phyloP scores from a whole-genome alignment of 2,329 filamentous ascomycete species.

The Fusarium acutatum region DNA sequence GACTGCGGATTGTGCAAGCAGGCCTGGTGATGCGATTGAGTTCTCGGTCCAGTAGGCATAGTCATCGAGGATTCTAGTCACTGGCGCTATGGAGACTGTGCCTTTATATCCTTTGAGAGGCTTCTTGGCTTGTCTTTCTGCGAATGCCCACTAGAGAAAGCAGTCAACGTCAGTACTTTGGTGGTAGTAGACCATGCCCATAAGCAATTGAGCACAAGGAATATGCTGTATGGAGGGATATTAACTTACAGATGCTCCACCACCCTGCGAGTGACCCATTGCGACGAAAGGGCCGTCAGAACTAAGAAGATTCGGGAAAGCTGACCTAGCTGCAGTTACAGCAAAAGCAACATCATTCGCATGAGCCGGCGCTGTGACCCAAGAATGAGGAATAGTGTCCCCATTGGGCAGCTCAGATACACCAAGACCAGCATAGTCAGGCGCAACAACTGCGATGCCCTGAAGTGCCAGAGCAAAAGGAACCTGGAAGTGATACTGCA shows the following conservation, averaged over 20 bases:
- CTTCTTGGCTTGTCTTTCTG: constrained; percentile 17
- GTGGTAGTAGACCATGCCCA: rapidly evolving
- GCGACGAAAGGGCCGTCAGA: neutral
- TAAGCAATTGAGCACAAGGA: neutral
- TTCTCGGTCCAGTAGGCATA: constrained; percentile 7
- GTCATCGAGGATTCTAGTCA: constrained; percentile 18
- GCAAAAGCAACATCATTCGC: constrained; percentile 27
- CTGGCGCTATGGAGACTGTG: constrained; percentile 18
- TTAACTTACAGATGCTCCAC: neutral
- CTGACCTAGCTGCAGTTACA: constrained; percentile 16
- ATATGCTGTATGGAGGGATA: neutral
- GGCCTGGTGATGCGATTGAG: neutral
- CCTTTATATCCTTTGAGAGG: constrained; percentile 23
- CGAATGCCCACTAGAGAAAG: constrained; percentile 11
- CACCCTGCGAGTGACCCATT: neutral
- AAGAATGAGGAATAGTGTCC: constrained; percentile 18
- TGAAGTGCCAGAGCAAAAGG: constrained; percentile 24
- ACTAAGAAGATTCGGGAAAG: neutral
- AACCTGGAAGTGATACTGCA: constrained; percentile 30
- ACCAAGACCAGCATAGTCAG: constrained; percentile 27
- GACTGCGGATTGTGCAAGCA: neutral
- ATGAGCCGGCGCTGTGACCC: constrained; percentile 17
- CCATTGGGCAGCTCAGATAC: constrained; percentile 7
- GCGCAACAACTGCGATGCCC: constrained; percentile 23
- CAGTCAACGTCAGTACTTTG: neutral